These are phyloP conservation scores for Gyrodon lividus DNA, from an alignment of 768 basidiomycete species.

Conservation along the genomic window DNA sequence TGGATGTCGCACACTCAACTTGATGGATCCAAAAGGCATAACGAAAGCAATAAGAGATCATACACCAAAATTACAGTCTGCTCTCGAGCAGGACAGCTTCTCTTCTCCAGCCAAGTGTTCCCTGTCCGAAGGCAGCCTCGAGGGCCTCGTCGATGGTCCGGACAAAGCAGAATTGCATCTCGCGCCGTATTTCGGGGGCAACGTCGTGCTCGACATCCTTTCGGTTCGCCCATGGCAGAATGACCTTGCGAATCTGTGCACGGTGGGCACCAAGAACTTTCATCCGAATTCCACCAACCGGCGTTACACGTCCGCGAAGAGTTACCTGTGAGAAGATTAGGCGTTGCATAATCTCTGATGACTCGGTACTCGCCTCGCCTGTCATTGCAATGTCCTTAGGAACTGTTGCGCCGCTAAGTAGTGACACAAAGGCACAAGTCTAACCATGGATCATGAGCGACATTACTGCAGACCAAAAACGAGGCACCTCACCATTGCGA, in stretches of 20 bases:
- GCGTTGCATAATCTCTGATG: background rate
- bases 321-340: slow-evolving; percentile 55
- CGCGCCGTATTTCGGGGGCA: slow-evolving; percentile 64
- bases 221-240: slow-evolving; percentile 80
- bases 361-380: slow-evolving; percentile 59
- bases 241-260: slow-evolving; percentile 77
- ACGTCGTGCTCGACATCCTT: slow-evolving; percentile 90
- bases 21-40: background rate
- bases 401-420: slow-evolving; percentile 74
- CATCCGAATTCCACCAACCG: slow-evolving; percentile 91
- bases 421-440: slow-evolving; percentile 84
- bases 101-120: slow-evolving; percentile 62
- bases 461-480: background rate
- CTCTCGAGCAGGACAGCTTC: slow-evolving; percentile 52
- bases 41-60: background rate
- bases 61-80: slow-evolving; percentile 37
- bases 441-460: slow-evolving; percentile 24
- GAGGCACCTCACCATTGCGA: slow-evolving; percentile 66
- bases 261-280: slow-evolving; percentile 89
- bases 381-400: slow-evolving; percentile 83
- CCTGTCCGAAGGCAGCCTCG: slow-evolving; percentile 79
- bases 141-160: slow-evolving; percentile 76
- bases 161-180: slow-evolving; percentile 83
- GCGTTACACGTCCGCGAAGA: slow-evolving; percentile 73
- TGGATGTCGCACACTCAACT: background rate